A percentile compares a stretch with the other conserved stretches of the same genome.
phyloP scores from a whole-genome alignment of 768 basidiomycete species.

The Boletus bicolor region DNA sequence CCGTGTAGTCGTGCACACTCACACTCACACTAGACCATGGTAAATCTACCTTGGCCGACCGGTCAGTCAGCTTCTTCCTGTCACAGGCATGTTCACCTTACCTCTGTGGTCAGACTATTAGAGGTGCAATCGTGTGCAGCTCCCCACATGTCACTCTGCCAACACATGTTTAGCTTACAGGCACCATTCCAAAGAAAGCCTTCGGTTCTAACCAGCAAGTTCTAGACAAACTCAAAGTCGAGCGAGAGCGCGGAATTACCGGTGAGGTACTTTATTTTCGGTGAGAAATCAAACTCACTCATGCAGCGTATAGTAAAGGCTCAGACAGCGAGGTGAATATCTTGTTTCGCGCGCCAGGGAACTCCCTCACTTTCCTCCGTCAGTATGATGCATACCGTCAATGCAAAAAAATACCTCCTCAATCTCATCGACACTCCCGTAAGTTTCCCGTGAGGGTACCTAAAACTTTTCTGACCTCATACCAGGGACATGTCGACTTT shows the following conservation, averaged over 20 bases:
- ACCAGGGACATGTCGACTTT: constrained; percentile 94
- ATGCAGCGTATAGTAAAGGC: constrained; percentile 69
- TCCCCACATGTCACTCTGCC: background rate
- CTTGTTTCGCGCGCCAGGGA: background rate
- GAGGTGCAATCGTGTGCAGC: constrained; percentile 48
- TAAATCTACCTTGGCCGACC: constrained; percentile 90
- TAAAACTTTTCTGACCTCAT: background rate
- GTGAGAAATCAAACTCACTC: constrained; percentile 2
- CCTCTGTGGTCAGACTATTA: constrained; percentile 49
- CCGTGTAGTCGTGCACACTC: background rate
- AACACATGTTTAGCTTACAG: constrained; percentile 63
- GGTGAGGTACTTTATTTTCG: constrained; percentile 38
- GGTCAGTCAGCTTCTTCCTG: constrained; percentile 41
- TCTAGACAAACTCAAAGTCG: constrained; percentile 93
- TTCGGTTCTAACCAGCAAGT: constrained; percentile 78
- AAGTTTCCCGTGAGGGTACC: constrained; percentile 14
- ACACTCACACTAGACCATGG: constrained; percentile 69
- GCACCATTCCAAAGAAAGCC: constrained; percentile 70
- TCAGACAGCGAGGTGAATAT: constrained; percentile 80
- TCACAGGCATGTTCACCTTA: background rate
- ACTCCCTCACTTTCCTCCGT: constrained; percentile 7
- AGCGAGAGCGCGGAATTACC: constrained; percentile 94
- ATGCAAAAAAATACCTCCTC: constrained; percentile 63
- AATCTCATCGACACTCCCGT: constrained; percentile 97
- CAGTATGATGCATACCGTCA: constrained; percentile 74